Evolutionary conservation across 352 stramenopile species (phyloP), one percentile per base, ranked within the genome.

Genomic region (Pythium apleroticum): DNA sequence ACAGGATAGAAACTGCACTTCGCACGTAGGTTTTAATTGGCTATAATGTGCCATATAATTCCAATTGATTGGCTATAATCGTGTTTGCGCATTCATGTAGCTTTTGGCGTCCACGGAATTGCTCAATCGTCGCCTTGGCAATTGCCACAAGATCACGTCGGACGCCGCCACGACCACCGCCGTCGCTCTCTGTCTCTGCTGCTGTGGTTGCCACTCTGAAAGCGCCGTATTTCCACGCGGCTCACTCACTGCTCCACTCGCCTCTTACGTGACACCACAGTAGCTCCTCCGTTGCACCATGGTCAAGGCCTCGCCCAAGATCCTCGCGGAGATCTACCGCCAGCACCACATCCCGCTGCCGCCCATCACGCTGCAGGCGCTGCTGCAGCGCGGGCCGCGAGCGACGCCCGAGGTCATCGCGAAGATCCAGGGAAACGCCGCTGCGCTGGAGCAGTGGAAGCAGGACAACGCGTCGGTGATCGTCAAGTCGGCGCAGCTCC

Each of bases 261-360:
- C 27, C 20, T 3, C 30, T 14, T 55, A 4, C 17, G n/a, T 41
- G 12, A 10, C 41, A 43, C 45, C 33, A 22, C 14, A 55, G 28
- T 3, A 35, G 31, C n/a, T 30, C 28, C 27, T 12, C 27, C 4
- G 22, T n/a, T 10, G 28, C 39, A 62, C 52, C 55, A 69, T 74
- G 58, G 65, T 55, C 61, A 80, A 78, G 50, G 80, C 77, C 46
- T 71, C 70, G 48, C 72, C 81, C 49, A 88, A 88, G 63, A 81
- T 92, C 48, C 66, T 94, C 61, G 78, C 85, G 15, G 85, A 92
- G 64, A 84, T 94, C 54, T 92, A 94, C 66, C 85, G 85, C 69
- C 74, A 88, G 66, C 85, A 94, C 66, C 81, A 94, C 69, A 83
- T 94, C 53, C 85, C 85, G 48, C 63, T 92, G 66, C 83, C 83